A percentile compares a stretch with the other conserved stretches of the same genome.
Evolutionary conservation across 768 basidiomycete genomes (phyloP).

Genomic region (Auriscalpium vulgare): DNA sequence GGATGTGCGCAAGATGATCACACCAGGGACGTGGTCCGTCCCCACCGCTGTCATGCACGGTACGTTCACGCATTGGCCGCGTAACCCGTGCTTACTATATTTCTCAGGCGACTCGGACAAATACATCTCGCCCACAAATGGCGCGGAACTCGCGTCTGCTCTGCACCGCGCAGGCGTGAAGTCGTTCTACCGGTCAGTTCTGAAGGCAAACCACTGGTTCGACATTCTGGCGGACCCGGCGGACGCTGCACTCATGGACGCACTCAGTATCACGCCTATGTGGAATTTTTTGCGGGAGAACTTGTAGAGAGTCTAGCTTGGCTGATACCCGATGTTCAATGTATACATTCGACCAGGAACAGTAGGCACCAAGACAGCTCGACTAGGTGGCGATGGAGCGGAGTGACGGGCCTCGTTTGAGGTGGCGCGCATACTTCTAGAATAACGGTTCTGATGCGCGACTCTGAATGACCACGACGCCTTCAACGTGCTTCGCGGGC

Average conservation of each 20-base stretch:
- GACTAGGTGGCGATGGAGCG: too few relatives aligned
- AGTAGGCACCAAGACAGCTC: too few relatives aligned
- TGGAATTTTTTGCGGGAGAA: neutral
- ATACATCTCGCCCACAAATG: neutral
- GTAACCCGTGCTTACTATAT: neutral
- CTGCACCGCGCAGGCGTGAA: neutral
- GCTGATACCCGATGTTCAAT: too few relatives aligned
- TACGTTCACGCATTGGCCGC: neutral
- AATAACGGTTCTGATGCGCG: too few relatives aligned
- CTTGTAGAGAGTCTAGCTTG: neutral
- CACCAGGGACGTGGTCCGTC: neutral
- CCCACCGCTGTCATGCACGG: neutral
- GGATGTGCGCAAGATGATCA: neutral
- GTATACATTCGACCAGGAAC: too few relatives aligned
- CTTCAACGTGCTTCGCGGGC: too few relatives aligned
- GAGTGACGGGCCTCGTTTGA: too few relatives aligned
- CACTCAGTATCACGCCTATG: neutral
- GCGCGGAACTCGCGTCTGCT: neutral
- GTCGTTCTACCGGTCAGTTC: neutral
- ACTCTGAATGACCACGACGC: too few relatives aligned
- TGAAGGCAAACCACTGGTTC: neutral
- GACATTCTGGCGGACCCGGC: neutral
- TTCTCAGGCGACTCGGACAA: neutral
- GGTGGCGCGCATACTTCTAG: too few relatives aligned
- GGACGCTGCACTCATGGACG: neutral